Base-by-base conservation (phyloP, 2,329 filamentous ascomycete species). In the Colletotrichum tabaci region DNA sequence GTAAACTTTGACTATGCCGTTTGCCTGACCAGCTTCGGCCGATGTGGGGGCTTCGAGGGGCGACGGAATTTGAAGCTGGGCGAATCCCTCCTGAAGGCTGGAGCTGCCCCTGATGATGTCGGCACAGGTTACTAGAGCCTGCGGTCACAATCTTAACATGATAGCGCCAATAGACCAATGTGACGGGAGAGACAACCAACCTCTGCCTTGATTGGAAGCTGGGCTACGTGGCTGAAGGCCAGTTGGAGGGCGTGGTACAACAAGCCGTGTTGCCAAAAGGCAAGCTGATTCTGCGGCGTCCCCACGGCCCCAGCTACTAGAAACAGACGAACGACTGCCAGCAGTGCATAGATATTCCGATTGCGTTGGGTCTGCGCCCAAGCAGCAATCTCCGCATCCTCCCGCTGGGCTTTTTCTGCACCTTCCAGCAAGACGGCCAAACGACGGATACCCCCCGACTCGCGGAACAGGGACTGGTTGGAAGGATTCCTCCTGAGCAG, bases 401-500 rank as follows among this genome's bases (percentile, higher is more conserved):
- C 83, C 49, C 87, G 86, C 67, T 86, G 83, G 68, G 87, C 85
- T 75, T 87, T 83, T 72, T 88, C 84, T 64, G 88, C 86, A 74
- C 88, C 86, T 77, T 88, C 87, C 23, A 98, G 85, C 44, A 98
- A 85, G 47, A 88, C 88, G 18, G 91, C 88, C 58, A 98, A 85
- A 75, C 91, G 92, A 26, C 89, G 87, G 16, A 97, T 90, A 77
- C 92, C 95, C 1, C 94, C 95, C 55, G 94, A 96, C 80, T 99
- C 96, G 67, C 96, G 90, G 80, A 99, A 98, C 67, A 96, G 91
- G 13, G 94, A 94, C 81, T 99, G 96, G 78, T 99, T 99, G 2
- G 95, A 96, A 2, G 91, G 86, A 79, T 98, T 98, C 76, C 95
- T 89, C 44, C 93, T 90, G 38, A 99, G 85, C 15, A 99, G 88